Percentiles rank a stretch among this genome's conserved stretches.
Evolutionary conservation across 2,329 filamentous ascomycete genomes (phyloP).

Genomic region (Colletotrichum gigasporum): DNA sequence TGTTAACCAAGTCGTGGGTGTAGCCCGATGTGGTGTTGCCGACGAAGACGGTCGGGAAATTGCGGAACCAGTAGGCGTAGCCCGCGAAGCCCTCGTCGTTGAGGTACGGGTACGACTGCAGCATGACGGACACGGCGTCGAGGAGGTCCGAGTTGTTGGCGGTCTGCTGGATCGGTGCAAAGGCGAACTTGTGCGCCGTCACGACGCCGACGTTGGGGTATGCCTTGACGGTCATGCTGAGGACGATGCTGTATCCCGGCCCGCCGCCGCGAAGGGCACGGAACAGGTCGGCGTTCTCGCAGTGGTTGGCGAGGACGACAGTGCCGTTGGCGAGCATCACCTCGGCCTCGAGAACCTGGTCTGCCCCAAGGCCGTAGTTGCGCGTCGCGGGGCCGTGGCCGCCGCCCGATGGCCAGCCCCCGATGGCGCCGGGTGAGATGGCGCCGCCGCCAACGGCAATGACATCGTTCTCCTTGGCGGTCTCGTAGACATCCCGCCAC

Average conservation of each 20-base stretch:
- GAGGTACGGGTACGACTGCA: conserved; percentile 42
- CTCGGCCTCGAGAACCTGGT: conserved; percentile 53
- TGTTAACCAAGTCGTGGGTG: conserved; percentile 39
- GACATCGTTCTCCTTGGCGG: conserved; percentile 40
- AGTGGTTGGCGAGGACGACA: conserved; percentile 44
- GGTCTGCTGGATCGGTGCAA: conserved; percentile 34
- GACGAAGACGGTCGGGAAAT: conserved; percentile 36
- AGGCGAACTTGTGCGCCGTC: conserved; percentile 35
- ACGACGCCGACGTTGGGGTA: conserved; percentile 49
- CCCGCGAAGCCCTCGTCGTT: conserved; percentile 41
- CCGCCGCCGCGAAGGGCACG: conserved; percentile 51
- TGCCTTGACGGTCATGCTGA: conserved; percentile 62
- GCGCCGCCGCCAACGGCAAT: conserved; percentile 46
- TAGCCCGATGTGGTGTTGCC: conserved; percentile 39
- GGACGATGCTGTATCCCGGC: conserved; percentile 59
- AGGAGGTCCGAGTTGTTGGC: conserved; percentile 38
- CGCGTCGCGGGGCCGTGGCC: conserved; percentile 50
- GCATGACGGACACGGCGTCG: conserved; percentile 39
- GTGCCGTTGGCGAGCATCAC: conserved; percentile 49
- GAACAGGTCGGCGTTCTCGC: conserved; percentile 46
- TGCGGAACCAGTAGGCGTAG: conserved; percentile 40
- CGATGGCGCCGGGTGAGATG: conserved; percentile 39
- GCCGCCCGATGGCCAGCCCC: conserved; percentile 51
- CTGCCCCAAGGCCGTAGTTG: conserved; percentile 52
- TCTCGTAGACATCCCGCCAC: conserved; percentile 44